Base-by-base conservation (phyloP, 768 basidiomycete genomes). In the Guyanaporus albipodus region DNA sequence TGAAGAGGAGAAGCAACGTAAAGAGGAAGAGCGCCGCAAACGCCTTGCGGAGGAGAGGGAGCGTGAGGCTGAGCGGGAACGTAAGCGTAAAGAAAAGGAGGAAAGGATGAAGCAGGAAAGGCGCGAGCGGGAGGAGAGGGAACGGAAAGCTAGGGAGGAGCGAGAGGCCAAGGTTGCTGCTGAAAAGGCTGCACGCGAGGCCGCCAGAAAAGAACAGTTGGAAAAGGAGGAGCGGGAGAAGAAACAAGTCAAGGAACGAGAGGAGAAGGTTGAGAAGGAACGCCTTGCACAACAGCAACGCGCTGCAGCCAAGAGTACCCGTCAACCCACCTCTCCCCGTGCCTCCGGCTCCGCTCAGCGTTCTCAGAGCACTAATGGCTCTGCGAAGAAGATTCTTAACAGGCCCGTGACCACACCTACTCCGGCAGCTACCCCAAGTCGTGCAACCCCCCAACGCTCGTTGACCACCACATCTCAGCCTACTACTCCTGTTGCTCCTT, bases 21-120 rank as follows among this genome's bases (percentile, higher is more conserved):
- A 85, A 61, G 91, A 92, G 35, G 93, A 96, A 65, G 91, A 94
- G 63, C 72, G 75, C 24, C 80, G 86, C 46, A 82, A 83, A 61
- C 82, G 88, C 21, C 67, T 81, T 49, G 78, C 82, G 29, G 87
- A 91, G 58, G 89, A 92, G 67, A 82, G 83, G 56, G 87, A 91
- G 53, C 80, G 82, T 12, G 84, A 89, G 54, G 80, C 76, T 14
- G 87, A 91, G 59, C 78, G 83, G 12, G 85, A 89, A 52, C 74
- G 80, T 49, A 83, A 85, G 69, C 78, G 77, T 51, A 83, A 76
- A 63, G 85, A 88, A 70, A 82, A 78, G 67, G 87, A 88, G 60
- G 84, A 88, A 56, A 79, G 70, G 48, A 67, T 58, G 27, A 74
- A 67, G 55, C 67, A 70, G 22, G 79, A 79, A 44, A 70, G 75